These are phyloP conservation scores for Colletotrichum sojae DNA, from an alignment of 2,329 filamentous ascomycete genomes.

Conservation along the genomic window DNA sequence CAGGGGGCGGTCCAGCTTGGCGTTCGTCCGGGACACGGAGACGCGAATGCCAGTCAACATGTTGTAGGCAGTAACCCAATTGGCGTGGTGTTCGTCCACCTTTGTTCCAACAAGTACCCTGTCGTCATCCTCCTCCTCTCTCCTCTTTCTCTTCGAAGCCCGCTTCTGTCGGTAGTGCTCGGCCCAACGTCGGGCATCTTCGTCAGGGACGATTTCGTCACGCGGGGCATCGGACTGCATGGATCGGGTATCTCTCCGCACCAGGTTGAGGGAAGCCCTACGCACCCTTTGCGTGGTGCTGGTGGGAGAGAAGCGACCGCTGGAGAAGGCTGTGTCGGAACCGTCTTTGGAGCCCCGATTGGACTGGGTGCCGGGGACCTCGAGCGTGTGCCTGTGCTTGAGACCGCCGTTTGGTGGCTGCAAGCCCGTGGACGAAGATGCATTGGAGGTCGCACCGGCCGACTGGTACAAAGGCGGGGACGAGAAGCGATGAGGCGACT, in stretches of 20 bases:
- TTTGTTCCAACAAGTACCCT: slow-evolving; percentile 96
- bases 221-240: slow-evolving; percentile 86
- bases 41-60: slow-evolving; percentile 99
- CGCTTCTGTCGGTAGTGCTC: slow-evolving; percentile 94
- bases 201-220: slow-evolving; percentile 88
- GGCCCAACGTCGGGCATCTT: slow-evolving; percentile 92
- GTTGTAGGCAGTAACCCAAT: slow-evolving; percentile 98
- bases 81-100: slow-evolving; percentile 96
- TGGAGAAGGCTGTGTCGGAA: slow-evolving; percentile 75
- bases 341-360: slow-evolving; percentile 81
- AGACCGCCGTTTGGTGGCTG: slow-evolving; percentile 71
- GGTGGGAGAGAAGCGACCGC: slow-evolving; percentile 85
- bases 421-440: slow-evolving; percentile 63
- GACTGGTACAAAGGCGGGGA: slow-evolving; percentile 72
- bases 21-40: slow-evolving; percentile 94
- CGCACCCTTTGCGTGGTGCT: slow-evolving; percentile 69
- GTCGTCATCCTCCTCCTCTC: slow-evolving; percentile 92
- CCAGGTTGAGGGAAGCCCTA: slow-evolving; percentile 86
- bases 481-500: slow-evolving; percentile 72
- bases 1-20: slow-evolving; percentile 92
- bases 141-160: slow-evolving; percentile 86
- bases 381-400: slow-evolving; percentile 88
- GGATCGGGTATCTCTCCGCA: slow-evolving; percentile 84
- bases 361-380: slow-evolving; percentile 81
- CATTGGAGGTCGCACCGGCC: slow-evolving; percentile 51